Base-by-base conservation (phyloP, 805 yeast genomes). In the Jamesozyma spencerorum region DNA sequence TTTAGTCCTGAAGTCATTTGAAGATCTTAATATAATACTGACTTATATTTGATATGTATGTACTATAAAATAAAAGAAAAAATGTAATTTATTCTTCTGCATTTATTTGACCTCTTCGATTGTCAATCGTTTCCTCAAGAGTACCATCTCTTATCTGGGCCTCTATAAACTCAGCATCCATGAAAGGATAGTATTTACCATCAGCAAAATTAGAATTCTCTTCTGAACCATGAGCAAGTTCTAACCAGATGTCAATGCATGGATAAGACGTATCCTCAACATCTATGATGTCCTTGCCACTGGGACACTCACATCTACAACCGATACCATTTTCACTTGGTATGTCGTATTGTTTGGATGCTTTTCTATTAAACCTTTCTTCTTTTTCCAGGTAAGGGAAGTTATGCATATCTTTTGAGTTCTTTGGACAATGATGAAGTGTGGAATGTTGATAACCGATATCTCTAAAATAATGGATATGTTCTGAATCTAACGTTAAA, bases 391-490 rank as follows among this genome's bases (percentile, higher is more conserved):
- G 36, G 48, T 72, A 77, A 4, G 64, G 69, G 45, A 66, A 56
- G 51, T 43, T 34, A 12, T 54, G 35, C 6, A 35, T 38, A 14
- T 34, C 27, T 12, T 22, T 20, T 18, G 42, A 36, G 53, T 81
- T 81, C 10, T 63, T 62, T 0, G 97, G 96, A 66, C 97, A 88
- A 61, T 88, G 97, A 31, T 74, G 80, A 39, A 87, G 65, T 0
- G 82, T 74, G 1, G 90, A 74, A 57, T 90, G 97, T 42, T 75
- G 70, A 62, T 88, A 90, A 0, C 97, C 97, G 48, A 90, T 80
- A 55, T 90, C 97, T 47, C 96, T 67, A 64, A 90, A 90, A 62
- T 87, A 90, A 62, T 90, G 97, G 7, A 90, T 66, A 42, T 88
- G 84, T 2, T 73, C 65, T 2, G 79, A 59, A 43, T 81, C 70